phyloP scores from a whole-genome alignment of 2,329 filamentous ascomycete genomes.

The Acrocalymma vagum region DNA sequence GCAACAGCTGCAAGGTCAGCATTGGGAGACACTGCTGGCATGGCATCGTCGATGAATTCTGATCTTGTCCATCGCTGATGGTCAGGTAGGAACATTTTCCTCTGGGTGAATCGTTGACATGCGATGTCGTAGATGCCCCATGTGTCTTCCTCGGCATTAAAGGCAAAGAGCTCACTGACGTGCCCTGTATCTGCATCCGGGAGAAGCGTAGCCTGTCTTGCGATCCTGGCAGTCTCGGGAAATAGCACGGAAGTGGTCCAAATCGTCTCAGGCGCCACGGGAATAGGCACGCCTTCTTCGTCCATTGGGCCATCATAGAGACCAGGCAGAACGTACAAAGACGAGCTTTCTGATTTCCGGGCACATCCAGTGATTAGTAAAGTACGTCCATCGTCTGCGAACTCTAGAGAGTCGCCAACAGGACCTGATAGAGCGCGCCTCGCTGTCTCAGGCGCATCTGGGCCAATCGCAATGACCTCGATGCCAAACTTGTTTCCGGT shows the following conservation, averaged over 20 bases:
- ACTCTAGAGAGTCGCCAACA: slow-evolving; percentile 46
- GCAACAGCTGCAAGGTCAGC: slow-evolving; percentile 49
- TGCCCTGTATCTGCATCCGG: slow-evolving; percentile 48
- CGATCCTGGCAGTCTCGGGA: slow-evolving; percentile 47
- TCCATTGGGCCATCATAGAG: slow-evolving; percentile 50
- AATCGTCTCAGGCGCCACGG: slow-evolving; percentile 43
- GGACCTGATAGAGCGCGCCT: slow-evolving; percentile 46
- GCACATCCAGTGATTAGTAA: slow-evolving; percentile 49
- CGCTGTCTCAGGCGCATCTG: slow-evolving; percentile 58
- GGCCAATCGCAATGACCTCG: slow-evolving; percentile 79
- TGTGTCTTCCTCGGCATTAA: slow-evolving; percentile 49
- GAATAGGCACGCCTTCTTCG: slow-evolving; percentile 49
- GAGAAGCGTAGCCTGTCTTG: slow-evolving; percentile 48
- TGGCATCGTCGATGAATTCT: slow-evolving; percentile 50
- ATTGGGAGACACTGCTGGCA: slow-evolving; percentile 49
- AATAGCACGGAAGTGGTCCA: slow-evolving; percentile 53
- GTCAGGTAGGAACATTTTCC: slow-evolving; percentile 49
- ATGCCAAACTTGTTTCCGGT: slow-evolving; percentile 89
- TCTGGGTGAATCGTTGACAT: slow-evolving; percentile 46
- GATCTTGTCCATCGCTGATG: slow-evolving; percentile 48
- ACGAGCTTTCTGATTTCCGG: slow-evolving; percentile 44
- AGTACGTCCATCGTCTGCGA: slow-evolving; percentile 50
- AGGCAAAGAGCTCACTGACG: slow-evolving; percentile 51
- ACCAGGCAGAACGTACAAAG: slow-evolving; percentile 48
- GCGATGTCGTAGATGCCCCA: slow-evolving; percentile 52